Evolutionary conservation across 2,329 filamentous ascomycete genomes (phyloP).

Genomic region (Niveomyces coronatus): DNA sequence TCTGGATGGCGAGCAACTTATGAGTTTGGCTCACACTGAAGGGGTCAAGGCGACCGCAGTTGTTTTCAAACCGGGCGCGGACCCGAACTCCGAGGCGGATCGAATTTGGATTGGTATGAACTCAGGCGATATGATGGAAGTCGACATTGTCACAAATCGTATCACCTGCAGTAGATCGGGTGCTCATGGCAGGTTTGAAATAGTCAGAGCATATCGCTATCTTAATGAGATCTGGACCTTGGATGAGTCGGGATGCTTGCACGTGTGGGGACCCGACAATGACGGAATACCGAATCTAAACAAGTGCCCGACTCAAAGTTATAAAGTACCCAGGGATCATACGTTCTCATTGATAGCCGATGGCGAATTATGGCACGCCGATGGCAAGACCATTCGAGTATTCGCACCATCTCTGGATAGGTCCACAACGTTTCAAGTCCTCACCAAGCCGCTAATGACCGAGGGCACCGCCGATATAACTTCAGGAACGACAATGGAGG

Average conservation of each 20-base stretch:
- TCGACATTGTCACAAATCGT: slow-evolving; percentile 67
- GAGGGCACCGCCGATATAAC: slow-evolving; percentile 78
- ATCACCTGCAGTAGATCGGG: slow-evolving; percentile 57
- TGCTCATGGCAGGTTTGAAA: slow-evolving; percentile 68
- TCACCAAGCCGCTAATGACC: slow-evolving; percentile 59
- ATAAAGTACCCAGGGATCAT: slow-evolving; percentile 69
- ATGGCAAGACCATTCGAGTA: slow-evolving; percentile 76
- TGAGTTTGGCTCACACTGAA: slow-evolving; percentile 77
- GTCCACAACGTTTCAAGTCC: slow-evolving; percentile 62
- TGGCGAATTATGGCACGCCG: slow-evolving; percentile 77
- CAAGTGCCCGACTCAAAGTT: slow-evolving; percentile 60
- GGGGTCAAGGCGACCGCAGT: slow-evolving; percentile 72
- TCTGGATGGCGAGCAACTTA: slow-evolving; percentile 66
- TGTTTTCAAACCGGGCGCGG: slow-evolving; percentile 71
- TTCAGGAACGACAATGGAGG: slow-evolving; percentile 65
- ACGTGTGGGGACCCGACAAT: slow-evolving; percentile 73
- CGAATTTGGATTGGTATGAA: slow-evolving; percentile 86
- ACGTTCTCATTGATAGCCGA: slow-evolving; percentile 84
- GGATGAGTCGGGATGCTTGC: slow-evolving; percentile 77
- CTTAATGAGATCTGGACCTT: slow-evolving; percentile 88
- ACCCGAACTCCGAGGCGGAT: slow-evolving; percentile 70
- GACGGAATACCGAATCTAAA: slow-evolving; percentile 64
- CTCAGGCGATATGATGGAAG: slow-evolving; percentile 76
- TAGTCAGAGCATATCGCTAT: slow-evolving; percentile 78
- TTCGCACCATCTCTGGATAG: slow-evolving; percentile 65